Base-by-base conservation (phyloP, 1,284 basidiomycete genomes). In the Phellinidium pouzarii region DNA sequence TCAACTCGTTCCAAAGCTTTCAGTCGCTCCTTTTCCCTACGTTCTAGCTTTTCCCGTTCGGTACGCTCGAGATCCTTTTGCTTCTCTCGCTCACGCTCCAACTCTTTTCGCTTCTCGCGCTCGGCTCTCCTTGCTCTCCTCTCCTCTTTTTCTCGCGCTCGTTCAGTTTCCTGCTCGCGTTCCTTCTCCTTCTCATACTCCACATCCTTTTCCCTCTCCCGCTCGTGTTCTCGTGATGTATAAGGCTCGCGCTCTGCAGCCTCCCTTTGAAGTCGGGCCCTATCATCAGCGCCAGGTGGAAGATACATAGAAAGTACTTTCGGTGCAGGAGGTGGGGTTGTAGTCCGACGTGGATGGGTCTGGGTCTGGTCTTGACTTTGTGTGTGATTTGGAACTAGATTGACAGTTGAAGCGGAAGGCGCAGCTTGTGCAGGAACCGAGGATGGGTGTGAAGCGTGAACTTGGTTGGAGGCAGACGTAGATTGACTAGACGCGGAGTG, bases 401-500 rank as follows among this genome's bases (percentile, higher is more conserved):
- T 20, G 9, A n/a, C 27, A 34, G 12, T 47, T 20, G 23, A 22
- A 22, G 27, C n/a, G 2, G 20, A 2, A 17, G 45, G 27, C 8
- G 31, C 34, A n/a, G 17, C 2, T 34, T 9, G 17, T 19, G 42
- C 19, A 17, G 31, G 12, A 17, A 11, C 22, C 19, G 19, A 26
- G 20, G 14, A 5, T 6, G 37, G 12, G 37, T 47, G 37, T 29
- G 37, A 31, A 20, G 43, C 44, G 4, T 48, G 44, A 36, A 22
- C 44, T 26, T 42, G 44, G 20, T 51, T 41, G 8, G 54, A 52
- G n/a, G 37, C 50, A 26, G 29, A 34, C 9, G 50, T 52, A 34
- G 54, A 52, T 25, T 57, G 55, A 37, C 55, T 57, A 6, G 55
- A 57, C 4, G 41, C 38, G 25, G 55, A 53, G 17, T 40, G 41